Evolutionary conservation across 1,139 yeast genomes (phyloP), one percentile per base, ranked within the genome.

Genomic region (Suhomyces terraborum): DNA sequence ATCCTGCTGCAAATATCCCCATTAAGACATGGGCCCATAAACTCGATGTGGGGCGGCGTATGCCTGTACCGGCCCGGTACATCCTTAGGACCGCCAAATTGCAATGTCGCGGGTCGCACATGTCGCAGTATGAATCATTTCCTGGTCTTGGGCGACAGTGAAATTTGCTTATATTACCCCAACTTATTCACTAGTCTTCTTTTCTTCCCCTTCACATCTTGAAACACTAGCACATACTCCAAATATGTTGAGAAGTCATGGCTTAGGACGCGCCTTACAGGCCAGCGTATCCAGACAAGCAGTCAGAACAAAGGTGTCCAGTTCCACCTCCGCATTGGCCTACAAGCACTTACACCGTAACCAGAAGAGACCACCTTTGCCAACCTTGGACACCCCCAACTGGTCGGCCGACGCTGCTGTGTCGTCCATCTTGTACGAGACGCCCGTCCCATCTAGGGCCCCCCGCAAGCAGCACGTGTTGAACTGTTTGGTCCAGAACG

Each of bases 321-420:
- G 87, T 32, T 87, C 96, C 21, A 89, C 96, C n/a, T 82, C 96
- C 19, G 98, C 98, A 3, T 73, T 93, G 64, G 96, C 97, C 12
- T 93, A 93, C 73, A 93, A 93, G 67, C 84, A 88, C 27, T 74
- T 91, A 52, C 96, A 89, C 66, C 80, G 87, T 58, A 87, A 88
- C 63, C 86, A 83, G 56, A 81, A 80, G 56, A 82, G 93, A 62
- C 98, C 98, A 29, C 87, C 95, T 32, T 77, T 93, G 53, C 98
- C 98, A 44, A 86, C 95, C n/a, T 75, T 91, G 53, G 97, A 89
- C 51, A 83, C 96, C 14, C 98, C 98, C 47, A 80, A 80, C 58
- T 88, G 98, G 96, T 85, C 95, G 24, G 95, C 96, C 21, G 88
- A 88, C 54, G 88, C 96, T 30, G 98, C 98, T 8, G 96, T 93